A percentile compares a stretch with the other conserved stretches of the same genome.
Conservation (phyloP, 331 rosid species). For the Quercus lobata region DNA sequence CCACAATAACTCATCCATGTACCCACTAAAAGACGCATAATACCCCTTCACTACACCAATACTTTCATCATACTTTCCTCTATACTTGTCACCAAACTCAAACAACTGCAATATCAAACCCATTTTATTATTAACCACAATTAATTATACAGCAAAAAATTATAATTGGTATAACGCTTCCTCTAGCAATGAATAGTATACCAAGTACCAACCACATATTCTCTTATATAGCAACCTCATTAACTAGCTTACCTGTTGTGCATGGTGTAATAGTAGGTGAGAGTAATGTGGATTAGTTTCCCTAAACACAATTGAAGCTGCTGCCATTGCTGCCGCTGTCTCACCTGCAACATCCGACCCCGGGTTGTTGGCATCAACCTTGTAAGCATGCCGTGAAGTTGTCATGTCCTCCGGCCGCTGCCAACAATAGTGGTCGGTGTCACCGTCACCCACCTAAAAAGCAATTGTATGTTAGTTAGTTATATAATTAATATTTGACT, state of each 20-base stretch:
- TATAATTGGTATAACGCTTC: neutral
- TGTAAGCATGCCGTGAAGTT: conserved; percentile 67
- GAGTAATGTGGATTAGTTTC: conserved; percentile 74
- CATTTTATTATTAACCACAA: neutral
- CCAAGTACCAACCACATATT: conserved; percentile 4
- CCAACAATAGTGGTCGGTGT: conserved; percentile 88
- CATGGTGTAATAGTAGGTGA: conserved; percentile 69
- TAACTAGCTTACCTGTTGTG: conserved; percentile 53
- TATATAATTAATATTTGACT: neutral
- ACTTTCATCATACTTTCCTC: conserved; percentile 74
- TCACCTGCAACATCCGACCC: conserved; percentile 82
- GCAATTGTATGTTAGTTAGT: neutral
- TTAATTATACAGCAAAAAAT: neutral
- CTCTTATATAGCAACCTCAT: neutral
- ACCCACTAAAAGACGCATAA: conserved; percentile 78
- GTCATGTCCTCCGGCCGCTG: conserved; percentile 93
- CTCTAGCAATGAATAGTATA: neutral
- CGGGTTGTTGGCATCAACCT: conserved; percentile 50
- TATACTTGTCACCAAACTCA: conserved; percentile 73
- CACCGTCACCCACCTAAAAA: conserved; percentile 76
- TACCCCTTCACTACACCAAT: conserved; percentile 56
- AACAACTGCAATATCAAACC: conserved; percentile 47
- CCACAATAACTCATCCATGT: conserved; percentile 87
- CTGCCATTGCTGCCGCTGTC: conserved; percentile 73
- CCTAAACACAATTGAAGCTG: conserved; percentile 67